Conservation (phyloP, 2,329 filamentous ascomycete genomes). For the Talaromyces sp. region DNA sequence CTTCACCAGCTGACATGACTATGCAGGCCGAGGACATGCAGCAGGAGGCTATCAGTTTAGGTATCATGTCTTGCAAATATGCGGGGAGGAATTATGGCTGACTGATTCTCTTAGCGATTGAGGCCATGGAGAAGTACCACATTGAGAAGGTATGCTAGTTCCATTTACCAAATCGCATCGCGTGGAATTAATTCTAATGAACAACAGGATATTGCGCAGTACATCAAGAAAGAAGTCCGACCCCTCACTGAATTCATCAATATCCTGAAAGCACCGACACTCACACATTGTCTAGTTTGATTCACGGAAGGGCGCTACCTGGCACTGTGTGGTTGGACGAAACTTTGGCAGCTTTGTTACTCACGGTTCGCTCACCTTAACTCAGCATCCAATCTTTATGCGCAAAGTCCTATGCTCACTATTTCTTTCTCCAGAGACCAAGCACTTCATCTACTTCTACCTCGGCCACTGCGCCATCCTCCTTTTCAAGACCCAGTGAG, state of each 20-base stretch:
- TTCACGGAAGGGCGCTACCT: slow-evolving; percentile 93
- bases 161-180: background rate
- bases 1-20: slow-evolving; percentile 18
- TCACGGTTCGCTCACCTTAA: slow-evolving; percentile 70
- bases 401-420: slow-evolving; percentile 10
- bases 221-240: slow-evolving; percentile 88
- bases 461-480: slow-evolving; percentile 97
- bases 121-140: slow-evolving; percentile 71
- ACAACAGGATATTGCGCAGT: slow-evolving; percentile 86
- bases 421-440: slow-evolving; percentile 70
- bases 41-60: slow-evolving; percentile 90
- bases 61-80: slow-evolving; percentile 58
- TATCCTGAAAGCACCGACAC: slow-evolving; percentile 11
- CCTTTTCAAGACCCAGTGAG: slow-evolving; percentile 97
- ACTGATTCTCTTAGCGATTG: slow-evolving; percentile 57
- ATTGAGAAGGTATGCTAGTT: slow-evolving; percentile 66
- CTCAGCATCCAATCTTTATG: background rate
- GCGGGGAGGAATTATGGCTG: slow-evolving; percentile 25
- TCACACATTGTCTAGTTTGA: slow-evolving; percentile 70
- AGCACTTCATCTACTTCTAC: slow-evolving; percentile 99
- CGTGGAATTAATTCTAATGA: slow-evolving; percentile 13
- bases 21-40: slow-evolving; percentile 94
- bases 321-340: slow-evolving; percentile 97
- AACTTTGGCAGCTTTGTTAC: slow-evolving; percentile 99
- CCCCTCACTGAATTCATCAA: slow-evolving; percentile 9